phyloP scores from a whole-genome alignment of 805 yeast genomes.

The Yamadazyma paraphyllophila region DNA sequence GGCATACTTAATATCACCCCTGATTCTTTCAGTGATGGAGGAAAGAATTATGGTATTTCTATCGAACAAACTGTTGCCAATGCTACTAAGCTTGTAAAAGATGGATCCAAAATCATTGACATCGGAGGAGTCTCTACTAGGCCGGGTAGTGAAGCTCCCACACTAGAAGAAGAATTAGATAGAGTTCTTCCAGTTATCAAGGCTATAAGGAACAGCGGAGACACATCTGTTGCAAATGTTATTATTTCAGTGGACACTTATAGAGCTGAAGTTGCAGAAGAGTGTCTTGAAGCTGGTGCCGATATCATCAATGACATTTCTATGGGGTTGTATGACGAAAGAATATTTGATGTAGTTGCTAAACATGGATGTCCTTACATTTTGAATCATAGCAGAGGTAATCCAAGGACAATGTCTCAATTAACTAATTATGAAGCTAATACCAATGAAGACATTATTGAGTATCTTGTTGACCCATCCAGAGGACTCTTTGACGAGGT shows the following conservation, averaged over 20 bases:
- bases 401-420: slow-evolving; percentile 66
- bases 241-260: slow-evolving; percentile 87
- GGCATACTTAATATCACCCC: slow-evolving; percentile 88
- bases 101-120: slow-evolving; percentile 78
- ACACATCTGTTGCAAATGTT: slow-evolving; percentile 36
- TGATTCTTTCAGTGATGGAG: slow-evolving; percentile 94
- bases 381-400: slow-evolving; percentile 83
- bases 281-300: slow-evolving; percentile 72
- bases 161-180: slow-evolving; percentile 61
- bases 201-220: slow-evolving; percentile 49
- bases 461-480: slow-evolving; percentile 29
- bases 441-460: slow-evolving; percentile 34
- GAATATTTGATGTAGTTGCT: slow-evolving; percentile 69
- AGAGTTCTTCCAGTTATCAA: slow-evolving; percentile 71
- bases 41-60: slow-evolving; percentile 29
- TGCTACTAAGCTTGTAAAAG: slow-evolving; percentile 48
- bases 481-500: slow-evolving; percentile 18
- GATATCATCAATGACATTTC: slow-evolving; percentile 91
- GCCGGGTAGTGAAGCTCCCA: slow-evolving; percentile 70
- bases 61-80: slow-evolving; percentile 41
- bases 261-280: slow-evolving; percentile 69
- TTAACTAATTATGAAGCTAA: slow-evolving; percentile 53
- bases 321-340: slow-evolving; percentile 68
- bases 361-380: slow-evolving; percentile 71
- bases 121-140: slow-evolving; percentile 94